Base-by-base conservation (phyloP, 2,329 filamentous ascomycete species). In the Endoconidiophora polonica region DNA sequence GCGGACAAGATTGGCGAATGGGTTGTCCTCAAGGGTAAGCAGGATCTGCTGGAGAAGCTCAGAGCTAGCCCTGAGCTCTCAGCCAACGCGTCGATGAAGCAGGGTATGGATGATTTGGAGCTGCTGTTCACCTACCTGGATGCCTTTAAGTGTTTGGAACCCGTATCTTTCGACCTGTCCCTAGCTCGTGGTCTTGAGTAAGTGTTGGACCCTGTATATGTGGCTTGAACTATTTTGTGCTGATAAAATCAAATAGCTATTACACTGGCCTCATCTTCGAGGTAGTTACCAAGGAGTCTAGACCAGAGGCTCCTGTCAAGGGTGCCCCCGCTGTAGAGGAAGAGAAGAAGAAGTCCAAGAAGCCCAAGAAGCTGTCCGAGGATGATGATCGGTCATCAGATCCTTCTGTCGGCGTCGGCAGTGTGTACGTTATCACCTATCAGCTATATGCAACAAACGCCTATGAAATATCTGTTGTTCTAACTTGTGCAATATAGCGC, bases 231-330 rank as follows among this genome's bases (percentile, higher is more conserved):
- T n/a, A 6, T 3, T 6, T 18, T 22, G 18, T 46, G 16, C n/a
- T 46, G 16, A 43, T 44, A 40, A 6, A 37, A 41, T 38, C 12
- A 4, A 53, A 18, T 46, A 83, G 88, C 62, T 91, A 91, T 66
- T 90, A 90, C 67, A 94, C 88, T 0, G 86, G 86, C 48, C 70
- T 94, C 53, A 94, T 94, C 61, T 94, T 86, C 66, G 86, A 94
- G 62, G 83, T 93, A 47, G 75, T 94, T 52, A 93, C 85, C 12
- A 81, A 87, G 63, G 82, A 83, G 49, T 86, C 83, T 12, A 80
- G 82, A 16, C 77, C 67, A 24, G 62, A 68, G 16, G 60, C 64
- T 7, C 61, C 65, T 3, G 60, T 65, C 14, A 12, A 16, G 24
- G 46, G 38, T 24, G 56, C 63, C 4, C 59, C 63, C 36, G 65